A percentile compares a stretch with the other conserved stretches of the same genome.
These are phyloP conservation scores for Echria macrotheca DNA, from an alignment of 495 filamentous ascomycete species.

Conservation along the genomic window DNA sequence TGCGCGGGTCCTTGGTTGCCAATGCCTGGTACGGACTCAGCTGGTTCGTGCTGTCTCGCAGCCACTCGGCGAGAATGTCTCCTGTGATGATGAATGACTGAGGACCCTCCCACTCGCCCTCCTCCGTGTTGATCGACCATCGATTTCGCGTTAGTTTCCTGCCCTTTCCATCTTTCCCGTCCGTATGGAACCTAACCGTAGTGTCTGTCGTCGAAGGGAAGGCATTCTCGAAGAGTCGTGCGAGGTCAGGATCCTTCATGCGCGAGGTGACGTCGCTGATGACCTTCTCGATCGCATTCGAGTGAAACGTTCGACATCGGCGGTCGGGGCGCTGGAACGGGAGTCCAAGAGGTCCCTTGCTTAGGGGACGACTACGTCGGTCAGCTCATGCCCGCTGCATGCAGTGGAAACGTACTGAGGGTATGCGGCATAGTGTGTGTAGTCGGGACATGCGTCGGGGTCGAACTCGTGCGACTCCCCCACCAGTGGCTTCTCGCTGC, in stretches of 20 bases:
- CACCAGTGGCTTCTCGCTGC: slow-evolving; percentile 20
- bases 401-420: slow-evolving; percentile 32
- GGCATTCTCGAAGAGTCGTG: slow-evolving; percentile 92
- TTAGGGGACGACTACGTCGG: slow-evolving; percentile 56
- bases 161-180: slow-evolving; percentile 34
- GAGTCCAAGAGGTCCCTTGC: slow-evolving; percentile 69
- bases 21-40: slow-evolving; percentile 81
- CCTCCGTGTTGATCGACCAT: slow-evolving; percentile 9
- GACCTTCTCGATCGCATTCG: slow-evolving; percentile 77
- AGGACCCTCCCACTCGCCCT: slow-evolving; percentile 66
- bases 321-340: slow-evolving; percentile 83
- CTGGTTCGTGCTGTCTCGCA: slow-evolving; percentile 96
- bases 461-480: slow-evolving; percentile 11
- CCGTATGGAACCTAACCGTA: slow-evolving; percentile 62
- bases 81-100: slow-evolving; percentile 97
- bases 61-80: slow-evolving; percentile 98
- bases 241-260: slow-evolving; percentile 83
- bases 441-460: slow-evolving; percentile 46
- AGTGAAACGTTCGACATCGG: slow-evolving; percentile 84
- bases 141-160: slow-evolving; percentile 15
- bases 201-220: slow-evolving; percentile 95
- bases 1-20: slow-evolving; percentile 67
- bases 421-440: slow-evolving; percentile 44
- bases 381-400: slow-evolving; percentile 1
- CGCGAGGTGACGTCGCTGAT: slow-evolving; percentile 73